Base-by-base conservation (phyloP, 2,329 filamentous ascomycete genomes). In the Colletotrichum lentis region DNA sequence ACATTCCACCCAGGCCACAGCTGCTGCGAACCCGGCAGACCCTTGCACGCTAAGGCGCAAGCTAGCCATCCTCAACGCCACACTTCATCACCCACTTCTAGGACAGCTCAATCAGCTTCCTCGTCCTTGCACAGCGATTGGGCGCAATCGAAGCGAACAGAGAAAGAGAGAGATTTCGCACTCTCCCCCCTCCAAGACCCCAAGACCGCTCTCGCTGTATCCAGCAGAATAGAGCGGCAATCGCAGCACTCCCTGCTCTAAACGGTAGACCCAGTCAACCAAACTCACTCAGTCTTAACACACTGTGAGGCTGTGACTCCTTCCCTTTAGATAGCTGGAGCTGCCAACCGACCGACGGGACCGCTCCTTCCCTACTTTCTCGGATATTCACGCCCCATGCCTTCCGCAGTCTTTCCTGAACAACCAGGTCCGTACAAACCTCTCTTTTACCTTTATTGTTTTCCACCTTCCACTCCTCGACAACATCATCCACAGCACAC, bases 71-170 rank as follows among this genome's bases (percentile, higher is more conserved):
- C 50, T 52, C 47, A 50, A 65, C 62, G 65, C 62, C 65, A 68
- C 65, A 68, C 65, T 68, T 56, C 62, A 68, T 68, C 55, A 61
- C 65, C 62, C 65, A 65, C 41, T n/a, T 39, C 53, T 37, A 20
- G 47, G 50, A 55, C 61, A 68, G 65, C 62, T 68, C 20, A 50
- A 65, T 62, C 62, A 68, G 65, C 65, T 68, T 65, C 65, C 55
- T 55, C 65, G 60, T 68, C 65, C 65, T 39, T 55, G 62, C 55
- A 37, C 65, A 24, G 24, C 62, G 31, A 65, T 65, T 68, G 65
- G 65, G 55, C 60, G 49, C 62, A 44, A n/a, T 62, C 46, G 52
- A 67, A 67, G 52, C 56, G 50, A 68, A 44, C 62, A 6, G 55
- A 46, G 41, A 27, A 24, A 16, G 12, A 35, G 41, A 58, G 43